Evolutionary conservation across 1,139 yeast genomes (phyloP).

Genomic region (Kazachstania sp.): DNA sequence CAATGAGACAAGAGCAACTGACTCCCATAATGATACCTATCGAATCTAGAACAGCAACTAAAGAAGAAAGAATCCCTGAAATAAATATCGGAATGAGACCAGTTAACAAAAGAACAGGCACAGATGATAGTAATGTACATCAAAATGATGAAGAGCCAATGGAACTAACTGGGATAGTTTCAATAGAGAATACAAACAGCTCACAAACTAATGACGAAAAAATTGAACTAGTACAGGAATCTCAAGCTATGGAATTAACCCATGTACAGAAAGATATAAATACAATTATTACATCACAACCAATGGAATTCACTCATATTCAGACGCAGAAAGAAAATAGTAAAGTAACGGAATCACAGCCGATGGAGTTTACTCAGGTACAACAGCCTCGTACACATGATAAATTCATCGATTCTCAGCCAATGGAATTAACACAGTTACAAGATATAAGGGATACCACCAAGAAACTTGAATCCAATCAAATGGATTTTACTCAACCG

Average conservation of each 20-base stretch:
- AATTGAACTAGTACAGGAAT: background rate
- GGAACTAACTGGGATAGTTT: constrained; percentile 10
- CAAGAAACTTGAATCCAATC: background rate
- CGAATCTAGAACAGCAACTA: background rate
- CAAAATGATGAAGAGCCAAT: constrained; percentile 9
- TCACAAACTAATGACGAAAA: background rate
- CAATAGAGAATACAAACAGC: background rate
- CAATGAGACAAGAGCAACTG: constrained; percentile 9
- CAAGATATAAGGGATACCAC: background rate
- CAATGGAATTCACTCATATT: no score
- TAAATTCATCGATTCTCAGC: constrained; percentile 9
- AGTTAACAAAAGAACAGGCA: no score
- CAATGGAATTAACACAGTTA: constrained; percentile 23
- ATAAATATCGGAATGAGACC: no score
- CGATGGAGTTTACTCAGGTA: constrained; percentile 8
- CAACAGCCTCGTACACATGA: background rate
- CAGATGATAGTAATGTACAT: background rate
- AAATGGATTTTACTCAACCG: no score
- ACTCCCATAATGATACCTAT: constrained; percentile 9
- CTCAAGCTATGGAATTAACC: no score
- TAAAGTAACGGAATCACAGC: no score
- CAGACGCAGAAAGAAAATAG: no score
- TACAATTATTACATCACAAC: background rate
- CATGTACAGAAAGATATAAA: no score
- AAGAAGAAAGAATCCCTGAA: background rate